Conservation (phyloP, 768 basidiomycete genomes). For the Dictyophora rubrovolvata region DNA sequence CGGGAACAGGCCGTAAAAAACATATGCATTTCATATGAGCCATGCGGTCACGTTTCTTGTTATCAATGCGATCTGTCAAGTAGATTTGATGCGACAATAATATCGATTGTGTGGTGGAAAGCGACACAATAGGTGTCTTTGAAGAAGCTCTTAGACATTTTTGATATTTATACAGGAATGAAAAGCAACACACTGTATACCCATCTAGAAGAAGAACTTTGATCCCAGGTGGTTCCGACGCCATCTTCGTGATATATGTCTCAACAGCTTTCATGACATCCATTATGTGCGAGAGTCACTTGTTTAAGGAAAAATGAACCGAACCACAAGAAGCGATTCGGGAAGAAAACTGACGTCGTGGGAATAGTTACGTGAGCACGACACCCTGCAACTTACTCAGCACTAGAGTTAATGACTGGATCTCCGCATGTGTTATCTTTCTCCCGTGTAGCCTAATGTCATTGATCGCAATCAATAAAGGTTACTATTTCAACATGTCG, state of each 20-base stretch:
- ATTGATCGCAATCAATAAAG: too few relatives aligned
- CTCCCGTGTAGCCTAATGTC: too few relatives aligned
- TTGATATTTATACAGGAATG: not conserved
- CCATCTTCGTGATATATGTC: conserved; percentile 83
- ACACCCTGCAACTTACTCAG: too few relatives aligned
- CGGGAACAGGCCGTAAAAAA: conserved; percentile 75
- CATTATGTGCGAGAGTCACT: too few relatives aligned
- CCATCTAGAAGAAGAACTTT: conserved; percentile 91
- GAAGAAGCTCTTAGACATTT: not conserved
- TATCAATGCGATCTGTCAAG: conserved; percentile 95
- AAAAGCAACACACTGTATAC: conserved; percentile 64
- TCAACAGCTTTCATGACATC: conserved; percentile 94
- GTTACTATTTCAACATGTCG: too few relatives aligned
- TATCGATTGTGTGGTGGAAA: conserved; percentile 88
- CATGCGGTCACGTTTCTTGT: conserved; percentile 82
- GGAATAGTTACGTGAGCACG: too few relatives aligned
- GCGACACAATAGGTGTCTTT: conserved; percentile 90
- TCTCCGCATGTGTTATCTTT: too few relatives aligned
- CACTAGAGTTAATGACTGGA: too few relatives aligned
- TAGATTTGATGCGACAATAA: conserved; percentile 94
- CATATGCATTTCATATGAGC: conserved; percentile 97
- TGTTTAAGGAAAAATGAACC: not conserved
- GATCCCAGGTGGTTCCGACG: conserved; percentile 80
- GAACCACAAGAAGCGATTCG: too few relatives aligned
- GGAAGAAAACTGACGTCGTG: too few relatives aligned